Evolutionary conservation across 2,329 filamentous ascomycete genomes (phyloP), one percentile per base, ranked within the genome.

Genomic region (Fusarium sp.): DNA sequence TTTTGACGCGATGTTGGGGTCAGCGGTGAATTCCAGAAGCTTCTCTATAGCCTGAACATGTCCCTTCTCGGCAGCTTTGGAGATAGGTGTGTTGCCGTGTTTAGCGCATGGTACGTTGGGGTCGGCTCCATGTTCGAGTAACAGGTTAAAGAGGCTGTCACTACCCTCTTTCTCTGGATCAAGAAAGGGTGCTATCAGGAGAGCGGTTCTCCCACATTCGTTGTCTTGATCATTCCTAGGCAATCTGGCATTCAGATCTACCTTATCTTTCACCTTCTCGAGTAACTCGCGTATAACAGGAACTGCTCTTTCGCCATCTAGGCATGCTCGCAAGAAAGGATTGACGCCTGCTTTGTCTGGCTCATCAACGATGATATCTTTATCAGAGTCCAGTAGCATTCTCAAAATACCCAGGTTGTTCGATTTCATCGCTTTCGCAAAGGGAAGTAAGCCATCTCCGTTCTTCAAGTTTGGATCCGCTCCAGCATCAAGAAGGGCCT

Each of bases 141-240:
- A 9, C 18, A 26, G 41, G 16, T 26, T 26, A 9, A 44, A 8
- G 11, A 44, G n/a, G n/a, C 11, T 44, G 11, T 26, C n/a, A 6
- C 41, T 44, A 0, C 41, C 5, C 41, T 44, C 7, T 20, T 26
- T 3, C 41, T 20, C 41, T 6, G 3, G 16, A 26, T 44, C 24
- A 20, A 26, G 2, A 26, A 18, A 44, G 16, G n/a, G 11, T 8
- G 3, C 24, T 20, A 44, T 13, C 11, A 44, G 1, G 11, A 44
- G 41, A 20, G 7, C 24, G 7, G 41, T 44, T 26, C 41, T 44
- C 16, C 24, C 41, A 26, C 16, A 44, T 26, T 44, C 41, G 7
- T 44, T 26, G 0, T 0, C 2, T 26, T 44, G 2, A 24, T 20
- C 24, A 20, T 44, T 11, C 1, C 12, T 44, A 9, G 41, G 41